A percentile compares a stretch with the other conserved stretches of the same genome.
Evolutionary conservation across 2,329 filamentous ascomycete genomes (phyloP).

Genomic region (Fusarium chuoi): DNA sequence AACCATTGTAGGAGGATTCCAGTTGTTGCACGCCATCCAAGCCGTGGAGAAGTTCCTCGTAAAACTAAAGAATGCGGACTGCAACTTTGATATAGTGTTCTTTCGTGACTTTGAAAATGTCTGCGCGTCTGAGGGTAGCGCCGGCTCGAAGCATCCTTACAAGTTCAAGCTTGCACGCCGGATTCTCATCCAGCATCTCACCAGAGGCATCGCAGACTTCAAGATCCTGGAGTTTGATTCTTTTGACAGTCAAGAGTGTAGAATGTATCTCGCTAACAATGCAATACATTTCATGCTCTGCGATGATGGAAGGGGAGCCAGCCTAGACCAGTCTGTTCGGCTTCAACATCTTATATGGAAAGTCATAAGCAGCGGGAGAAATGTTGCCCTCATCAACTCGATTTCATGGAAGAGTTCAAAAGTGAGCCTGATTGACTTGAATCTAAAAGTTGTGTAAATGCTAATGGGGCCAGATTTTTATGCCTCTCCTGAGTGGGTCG

Average conservation of each 20-base stretch:
- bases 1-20: not conserved
- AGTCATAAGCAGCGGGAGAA: not conserved
- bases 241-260: not conserved
- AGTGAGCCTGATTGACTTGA: not conserved
- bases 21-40: not conserved
- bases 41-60: not conserved
- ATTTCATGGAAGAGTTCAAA: not conserved
- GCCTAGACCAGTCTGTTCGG: not conserved
- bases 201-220: not conserved
- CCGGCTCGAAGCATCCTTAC: not conserved
- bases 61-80: not conserved
- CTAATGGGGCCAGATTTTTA: not conserved
- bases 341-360: not conserved
- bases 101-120: not conserved
- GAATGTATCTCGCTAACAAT: not conserved
- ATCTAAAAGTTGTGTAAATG: not conserved
- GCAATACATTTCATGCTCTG: not conserved
- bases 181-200: not conserved
- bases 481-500: not conserved
- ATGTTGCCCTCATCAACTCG: not conserved
- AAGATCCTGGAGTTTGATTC: not conserved
- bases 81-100: not conserved
- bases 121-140: not conserved
- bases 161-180: not conserved
- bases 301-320: not conserved